phyloP scores from a whole-genome alignment of 2,329 filamentous ascomycete species.

The Aspergillus proliferans region DNA sequence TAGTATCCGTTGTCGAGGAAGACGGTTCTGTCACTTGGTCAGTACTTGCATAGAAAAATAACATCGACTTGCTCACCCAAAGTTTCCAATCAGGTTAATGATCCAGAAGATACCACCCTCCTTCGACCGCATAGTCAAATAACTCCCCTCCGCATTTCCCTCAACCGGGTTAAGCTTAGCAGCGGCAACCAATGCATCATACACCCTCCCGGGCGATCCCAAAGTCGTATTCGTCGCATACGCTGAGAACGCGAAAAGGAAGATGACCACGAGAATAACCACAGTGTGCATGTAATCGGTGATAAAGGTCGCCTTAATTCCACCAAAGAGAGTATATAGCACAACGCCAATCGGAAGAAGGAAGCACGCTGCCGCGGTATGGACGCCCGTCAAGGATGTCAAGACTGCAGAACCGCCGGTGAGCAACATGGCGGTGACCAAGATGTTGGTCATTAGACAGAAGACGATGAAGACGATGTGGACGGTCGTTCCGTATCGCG shows the following conservation, averaged over 20 bases:
- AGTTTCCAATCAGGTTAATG: constrained; percentile 83
- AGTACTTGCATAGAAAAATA: constrained; percentile 6
- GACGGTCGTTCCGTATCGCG: constrained; percentile 66
- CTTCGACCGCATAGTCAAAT: constrained; percentile 76
- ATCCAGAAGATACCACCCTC: constrained; percentile 86
- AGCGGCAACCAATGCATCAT: constrained; percentile 67
- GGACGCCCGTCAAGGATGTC: constrained; percentile 64
- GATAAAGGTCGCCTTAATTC: constrained; percentile 80
- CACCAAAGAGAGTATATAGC: constrained; percentile 66
- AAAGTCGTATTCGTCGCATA: constrained; percentile 68
- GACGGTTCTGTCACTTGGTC: constrained; percentile 49
- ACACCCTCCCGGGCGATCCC: constrained; percentile 70
- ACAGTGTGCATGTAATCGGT: constrained; percentile 85
- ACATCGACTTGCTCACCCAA: constrained; percentile 27
- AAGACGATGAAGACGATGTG: constrained; percentile 79
- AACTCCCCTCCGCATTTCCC: constrained; percentile 74
- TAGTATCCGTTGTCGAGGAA: constrained; percentile 85
- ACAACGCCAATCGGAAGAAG: constrained; percentile 74
- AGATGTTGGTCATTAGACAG: constrained; percentile 74
- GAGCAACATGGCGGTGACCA: constrained; percentile 83
- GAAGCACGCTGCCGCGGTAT: constrained; percentile 76
- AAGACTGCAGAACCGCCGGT: constrained; percentile 76
- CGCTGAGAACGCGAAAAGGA: constrained; percentile 74
- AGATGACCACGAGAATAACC: constrained; percentile 67
- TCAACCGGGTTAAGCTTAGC: constrained; percentile 64